A percentile compares a stretch with the other conserved stretches of the same genome.
phyloP scores from a whole-genome alignment of 2,329 filamentous ascomycete genomes.

The Paecilomyces formosus region DNA sequence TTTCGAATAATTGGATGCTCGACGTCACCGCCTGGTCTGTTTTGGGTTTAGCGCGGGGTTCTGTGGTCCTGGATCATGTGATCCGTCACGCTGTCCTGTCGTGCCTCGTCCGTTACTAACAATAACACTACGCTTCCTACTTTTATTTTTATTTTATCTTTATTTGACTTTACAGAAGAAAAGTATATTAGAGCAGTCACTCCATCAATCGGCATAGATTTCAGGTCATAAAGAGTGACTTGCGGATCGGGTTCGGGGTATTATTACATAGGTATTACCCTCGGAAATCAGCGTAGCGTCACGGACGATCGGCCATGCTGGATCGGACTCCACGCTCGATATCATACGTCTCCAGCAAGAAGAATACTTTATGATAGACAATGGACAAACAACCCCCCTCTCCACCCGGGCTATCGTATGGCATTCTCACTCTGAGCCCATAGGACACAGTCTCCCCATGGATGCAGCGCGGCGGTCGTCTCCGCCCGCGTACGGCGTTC shows the following conservation, averaged over 20 bases:
- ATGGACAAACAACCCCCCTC: neutral
- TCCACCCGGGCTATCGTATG: neutral
- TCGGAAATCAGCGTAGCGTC: neutral
- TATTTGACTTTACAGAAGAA: too few relatives aligned
- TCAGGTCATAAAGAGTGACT: neutral
- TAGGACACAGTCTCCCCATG: neutral
- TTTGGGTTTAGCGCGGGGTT: neutral
- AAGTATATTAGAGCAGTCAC: neutral
- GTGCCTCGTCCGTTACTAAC: neutral
- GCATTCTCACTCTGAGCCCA: neutral
- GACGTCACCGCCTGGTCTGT: neutral
- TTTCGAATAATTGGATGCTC: neutral
- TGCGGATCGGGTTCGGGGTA: too few relatives aligned
- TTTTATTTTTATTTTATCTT: neutral
- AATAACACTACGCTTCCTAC: neutral
- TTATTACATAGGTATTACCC: too few relatives aligned
- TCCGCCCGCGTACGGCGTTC: neutral
- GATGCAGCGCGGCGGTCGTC: neutral
- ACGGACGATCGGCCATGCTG: neutral
- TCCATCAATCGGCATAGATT: neutral
- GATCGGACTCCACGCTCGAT: neutral
- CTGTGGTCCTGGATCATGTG: neutral
- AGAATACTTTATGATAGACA: too few relatives aligned
- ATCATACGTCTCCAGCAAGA: neutral
- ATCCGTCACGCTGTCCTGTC: neutral